These are phyloP conservation scores for Hirsutella rhossiliensis DNA, from an alignment of 2,329 filamentous ascomycete genomes.

Conservation along the genomic window DNA sequence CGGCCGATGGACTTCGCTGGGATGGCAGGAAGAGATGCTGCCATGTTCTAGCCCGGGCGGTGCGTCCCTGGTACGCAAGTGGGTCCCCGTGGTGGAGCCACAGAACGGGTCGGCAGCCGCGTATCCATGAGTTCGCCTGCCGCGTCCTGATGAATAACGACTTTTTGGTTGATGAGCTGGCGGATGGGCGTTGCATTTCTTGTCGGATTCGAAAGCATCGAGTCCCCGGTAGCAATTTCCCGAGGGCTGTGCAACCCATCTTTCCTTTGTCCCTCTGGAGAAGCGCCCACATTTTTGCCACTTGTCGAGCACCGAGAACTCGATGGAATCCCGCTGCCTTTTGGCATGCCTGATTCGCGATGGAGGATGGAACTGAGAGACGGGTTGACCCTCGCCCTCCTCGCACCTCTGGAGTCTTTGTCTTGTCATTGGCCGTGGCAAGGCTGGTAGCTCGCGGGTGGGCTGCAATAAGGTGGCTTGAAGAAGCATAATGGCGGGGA, in stretches of 20 bases:
- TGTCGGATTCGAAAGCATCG: constrained; percentile 8
- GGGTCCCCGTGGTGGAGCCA: constrained; percentile 24
- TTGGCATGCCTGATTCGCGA: not conserved
- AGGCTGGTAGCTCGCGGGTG: not conserved
- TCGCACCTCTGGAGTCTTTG: too few species aligned
- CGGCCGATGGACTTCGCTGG: constrained; percentile 33
- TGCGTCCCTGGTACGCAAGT: constrained; percentile 30
- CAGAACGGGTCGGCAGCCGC: constrained; percentile 12
- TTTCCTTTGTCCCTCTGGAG: not conserved
- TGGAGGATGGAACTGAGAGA: not conserved
- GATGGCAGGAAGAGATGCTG: constrained; percentile 34
- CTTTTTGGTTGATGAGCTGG: constrained; percentile 7
- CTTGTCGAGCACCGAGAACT: too few species aligned
- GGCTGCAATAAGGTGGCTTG: too few species aligned
- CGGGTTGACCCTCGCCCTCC: too few species aligned
- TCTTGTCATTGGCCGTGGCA: not conserved
- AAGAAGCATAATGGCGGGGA: too few species aligned
- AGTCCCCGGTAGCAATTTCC: not conserved
- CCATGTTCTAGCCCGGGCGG: constrained; percentile 25
- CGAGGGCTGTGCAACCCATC: not conserved
- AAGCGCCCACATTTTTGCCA: too few species aligned
- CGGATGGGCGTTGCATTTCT: constrained; percentile 7
- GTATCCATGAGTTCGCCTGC: constrained; percentile 16
- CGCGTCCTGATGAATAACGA: constrained; percentile 8
- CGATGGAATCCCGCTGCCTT: too few species aligned